Percentiles rank a stretch among this genome's conserved stretches.
Evolutionary conservation across 306 rosid genomes (phyloP).

Genomic region (Rosa rugosa): DNA sequence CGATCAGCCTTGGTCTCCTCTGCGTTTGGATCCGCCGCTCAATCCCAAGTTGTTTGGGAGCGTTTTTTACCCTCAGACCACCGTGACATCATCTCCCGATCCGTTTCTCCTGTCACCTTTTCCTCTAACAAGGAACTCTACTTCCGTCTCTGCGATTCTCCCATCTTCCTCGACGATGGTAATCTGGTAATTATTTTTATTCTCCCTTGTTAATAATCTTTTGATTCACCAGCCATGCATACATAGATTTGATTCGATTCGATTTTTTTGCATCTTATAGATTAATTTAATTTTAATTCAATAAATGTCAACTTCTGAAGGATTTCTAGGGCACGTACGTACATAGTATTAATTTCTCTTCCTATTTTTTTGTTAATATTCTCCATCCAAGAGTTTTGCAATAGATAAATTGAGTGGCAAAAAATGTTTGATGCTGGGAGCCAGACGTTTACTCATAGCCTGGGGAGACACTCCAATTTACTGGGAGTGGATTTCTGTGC

Average conservation of each 20-base stretch:
- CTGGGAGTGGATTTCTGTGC: neutral
- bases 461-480: neutral
- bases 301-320: neutral
- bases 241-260: too few species aligned
- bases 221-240: too few species aligned
- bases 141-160: neutral
- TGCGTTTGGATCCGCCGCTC: neutral
- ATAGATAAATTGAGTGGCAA: neutral
- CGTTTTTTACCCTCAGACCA: neutral
- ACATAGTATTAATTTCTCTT: neutral
- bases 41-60: neutral
- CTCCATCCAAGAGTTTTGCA: slow-evolving; percentile 5
- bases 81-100: neutral
- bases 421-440: slow-evolving; percentile 6
- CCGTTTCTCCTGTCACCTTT: neutral
- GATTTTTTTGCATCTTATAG: neutral
- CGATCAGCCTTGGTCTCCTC: neutral
- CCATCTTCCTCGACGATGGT: slow-evolving; percentile 11
- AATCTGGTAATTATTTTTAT: neutral
- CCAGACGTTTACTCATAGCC: neutral
- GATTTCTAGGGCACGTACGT: neutral
- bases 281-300: too few species aligned
- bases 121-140: neutral
- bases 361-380: neutral
- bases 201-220: neutral